Percentiles rank a stretch among this genome's conserved stretches.
phyloP scores from a whole-genome alignment of 2,329 filamentous ascomycete species.

The Cytospora piceicola region DNA sequence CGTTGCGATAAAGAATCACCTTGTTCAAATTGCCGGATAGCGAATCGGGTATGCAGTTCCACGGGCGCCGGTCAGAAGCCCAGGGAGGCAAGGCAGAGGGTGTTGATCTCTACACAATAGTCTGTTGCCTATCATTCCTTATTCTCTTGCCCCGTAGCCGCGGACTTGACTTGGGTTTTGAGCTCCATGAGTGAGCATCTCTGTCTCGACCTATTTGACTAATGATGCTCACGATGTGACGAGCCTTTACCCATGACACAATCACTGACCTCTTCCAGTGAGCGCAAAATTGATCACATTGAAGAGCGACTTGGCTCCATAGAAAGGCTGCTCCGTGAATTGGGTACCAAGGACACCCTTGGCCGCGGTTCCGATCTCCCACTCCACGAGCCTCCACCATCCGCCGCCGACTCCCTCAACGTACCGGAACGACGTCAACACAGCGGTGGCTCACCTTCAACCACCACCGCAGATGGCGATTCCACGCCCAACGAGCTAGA shows the following conservation, averaged over 20 bases:
- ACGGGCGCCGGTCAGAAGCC: conserved; percentile 58
- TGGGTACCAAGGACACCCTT: conserved; percentile 38
- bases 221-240: background rate
- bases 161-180: background rate
- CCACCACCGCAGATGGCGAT: background rate
- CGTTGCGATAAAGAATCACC: conserved; percentile 62
- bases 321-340: conserved; percentile 47
- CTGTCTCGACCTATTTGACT: background rate
- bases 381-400: conserved; percentile 20
- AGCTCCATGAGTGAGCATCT: background rate
- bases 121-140: conserved; percentile 40
- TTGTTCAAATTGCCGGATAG: conserved; percentile 61
- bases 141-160: background rate
- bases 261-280: conserved; percentile 42
- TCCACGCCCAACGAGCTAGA: conserved; percentile 40
- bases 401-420: background rate
- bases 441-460: conserved; percentile 4
- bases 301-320: conserved; percentile 50
- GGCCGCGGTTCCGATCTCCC: conserved; percentile 21
- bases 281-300: conserved; percentile 57
- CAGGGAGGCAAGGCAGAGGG: conserved; percentile 58
- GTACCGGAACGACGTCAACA: conserved; percentile 8
- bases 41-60: conserved; percentile 57
- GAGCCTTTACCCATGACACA: background rate
- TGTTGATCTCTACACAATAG: conserved; percentile 65